Evolutionary conservation across 305 asterid genomes (phyloP).

Genomic region (Rubia balearica): DNA sequence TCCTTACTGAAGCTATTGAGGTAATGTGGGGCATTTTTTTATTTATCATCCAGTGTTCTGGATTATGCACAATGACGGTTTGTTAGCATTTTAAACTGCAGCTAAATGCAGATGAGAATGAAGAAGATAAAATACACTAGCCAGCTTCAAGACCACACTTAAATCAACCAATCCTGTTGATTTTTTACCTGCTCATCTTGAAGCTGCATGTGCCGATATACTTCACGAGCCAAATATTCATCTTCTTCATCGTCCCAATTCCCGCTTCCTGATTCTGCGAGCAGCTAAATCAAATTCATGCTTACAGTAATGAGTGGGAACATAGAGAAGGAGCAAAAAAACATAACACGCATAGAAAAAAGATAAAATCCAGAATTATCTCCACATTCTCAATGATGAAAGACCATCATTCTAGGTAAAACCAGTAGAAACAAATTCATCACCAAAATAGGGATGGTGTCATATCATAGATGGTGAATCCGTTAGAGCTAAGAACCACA

Average conservation of each 20-base stretch:
- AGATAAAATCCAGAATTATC: neutral
- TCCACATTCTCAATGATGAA: neutral
- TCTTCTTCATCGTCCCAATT: slow-evolving; percentile 94
- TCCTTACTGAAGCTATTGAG: neutral
- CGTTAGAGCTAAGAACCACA: neutral
- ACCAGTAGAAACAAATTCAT: neutral
- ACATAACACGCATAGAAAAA: neutral
- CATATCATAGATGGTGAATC: neutral
- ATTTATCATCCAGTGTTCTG: neutral
- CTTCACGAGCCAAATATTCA: slow-evolving; percentile 65
- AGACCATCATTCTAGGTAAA: neutral
- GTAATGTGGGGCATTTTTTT: neutral
- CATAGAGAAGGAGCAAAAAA: slow-evolving; percentile 5
- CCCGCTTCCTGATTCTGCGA: slow-evolving; percentile 38
- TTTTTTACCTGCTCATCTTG: slow-evolving; percentile 53
- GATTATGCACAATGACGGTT: neutral
- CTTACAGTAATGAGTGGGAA: slow-evolving; percentile 20
- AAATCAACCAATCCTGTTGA: neutral
- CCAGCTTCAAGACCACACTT: neutral
- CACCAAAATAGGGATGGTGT: neutral
- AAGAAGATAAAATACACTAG: neutral
- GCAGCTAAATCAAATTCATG: slow-evolving; percentile 28
- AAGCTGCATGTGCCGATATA: slow-evolving; percentile 76
- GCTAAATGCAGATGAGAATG: neutral
- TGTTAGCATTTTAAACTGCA: neutral